A percentile compares a stretch with the other conserved stretches of the same genome.
These are phyloP conservation scores for Vitis hybrid DNA, from an alignment of 177 flowering plant genomes.

Conservation along the genomic window DNA sequence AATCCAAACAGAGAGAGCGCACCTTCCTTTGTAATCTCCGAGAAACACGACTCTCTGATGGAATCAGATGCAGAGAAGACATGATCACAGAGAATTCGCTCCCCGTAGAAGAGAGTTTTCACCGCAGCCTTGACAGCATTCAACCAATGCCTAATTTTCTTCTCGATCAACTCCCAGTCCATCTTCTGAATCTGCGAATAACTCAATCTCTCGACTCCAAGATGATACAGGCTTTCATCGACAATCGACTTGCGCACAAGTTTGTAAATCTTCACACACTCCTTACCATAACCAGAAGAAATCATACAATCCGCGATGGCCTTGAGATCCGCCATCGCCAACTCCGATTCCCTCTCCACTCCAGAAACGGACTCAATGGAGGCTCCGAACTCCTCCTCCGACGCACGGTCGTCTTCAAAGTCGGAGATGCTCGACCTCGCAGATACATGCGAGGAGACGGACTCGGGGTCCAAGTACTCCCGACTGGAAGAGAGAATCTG, in stretches of 20 bases:
- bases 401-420: slow-evolving; percentile 26
- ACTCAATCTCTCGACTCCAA: slow-evolving; percentile 50
- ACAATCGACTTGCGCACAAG: slow-evolving; percentile 61
- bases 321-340: slow-evolving; percentile 58
- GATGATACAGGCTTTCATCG: slow-evolving; percentile 63
- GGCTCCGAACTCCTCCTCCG: slow-evolving; percentile 38
- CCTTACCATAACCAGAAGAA: slow-evolving; percentile 69
- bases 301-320: slow-evolving; percentile 85
- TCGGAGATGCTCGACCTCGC: slow-evolving; percentile 44
- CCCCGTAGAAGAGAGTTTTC: slow-evolving; percentile 62
- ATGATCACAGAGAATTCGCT: slow-evolving; percentile 67
- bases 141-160: slow-evolving; percentile 68
- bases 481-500: slow-evolving; percentile 53
- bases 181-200: slow-evolving; percentile 44
- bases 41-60: slow-evolving; percentile 59
- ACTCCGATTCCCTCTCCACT: slow-evolving; percentile 30
- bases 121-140: slow-evolving; percentile 50
- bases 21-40: slow-evolving; percentile 52
- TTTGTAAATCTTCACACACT: slow-evolving; percentile 73
- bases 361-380: slow-evolving; percentile 30
- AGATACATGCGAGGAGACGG: slow-evolving; percentile 46
- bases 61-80: slow-evolving; percentile 57
- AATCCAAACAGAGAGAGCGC: slow-evolving; percentile 57
- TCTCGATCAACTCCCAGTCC: slow-evolving; percentile 68
- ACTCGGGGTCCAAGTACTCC: slow-evolving; percentile 53